phyloP scores from a whole-genome alignment of 2,329 filamentous ascomycete species.

The Orbilia ellipsospora region DNA sequence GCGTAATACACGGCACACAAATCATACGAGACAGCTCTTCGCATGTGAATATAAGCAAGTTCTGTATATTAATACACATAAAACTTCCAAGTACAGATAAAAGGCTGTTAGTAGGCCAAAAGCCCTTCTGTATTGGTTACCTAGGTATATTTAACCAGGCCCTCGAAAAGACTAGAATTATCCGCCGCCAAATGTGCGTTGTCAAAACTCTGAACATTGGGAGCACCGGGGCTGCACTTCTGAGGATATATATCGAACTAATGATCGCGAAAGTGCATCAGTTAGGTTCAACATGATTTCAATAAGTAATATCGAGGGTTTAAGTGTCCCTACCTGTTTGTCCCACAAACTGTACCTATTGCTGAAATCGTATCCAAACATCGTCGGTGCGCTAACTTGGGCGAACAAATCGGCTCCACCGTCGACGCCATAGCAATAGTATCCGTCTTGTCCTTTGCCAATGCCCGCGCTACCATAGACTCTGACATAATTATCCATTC shows the following conservation, averaged over 20 bases:
- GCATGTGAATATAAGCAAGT: no score
- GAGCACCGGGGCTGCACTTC: not conserved
- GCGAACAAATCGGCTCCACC: conserved; percentile 1
- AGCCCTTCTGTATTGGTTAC: no score
- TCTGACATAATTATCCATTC: not conserved
- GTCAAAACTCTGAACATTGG: no score
- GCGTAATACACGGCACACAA: no score
- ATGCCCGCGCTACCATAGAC: not conserved
- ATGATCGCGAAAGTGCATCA: not conserved
- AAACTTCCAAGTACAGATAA: no score
- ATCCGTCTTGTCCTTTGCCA: not conserved
- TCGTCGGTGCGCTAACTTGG: not conserved
- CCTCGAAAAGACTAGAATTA: no score
- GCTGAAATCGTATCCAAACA: not conserved
- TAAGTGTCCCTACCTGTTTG: not conserved
- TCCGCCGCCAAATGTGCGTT: no score
- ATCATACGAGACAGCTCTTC: no score
- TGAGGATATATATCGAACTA: conserved; percentile 2
- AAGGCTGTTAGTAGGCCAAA: no score
- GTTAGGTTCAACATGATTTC: not conserved
- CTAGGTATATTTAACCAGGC: no score
- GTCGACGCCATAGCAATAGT: not conserved
- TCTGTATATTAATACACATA: no score
- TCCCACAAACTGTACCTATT: not conserved
- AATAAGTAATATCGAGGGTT: not conserved